Percentiles rank a stretch among this genome's conserved stretches.
These are phyloP conservation scores for Carex parvula DNA, from an alignment of 176 grass and related monocot genomes.

Conservation along the genomic window DNA sequence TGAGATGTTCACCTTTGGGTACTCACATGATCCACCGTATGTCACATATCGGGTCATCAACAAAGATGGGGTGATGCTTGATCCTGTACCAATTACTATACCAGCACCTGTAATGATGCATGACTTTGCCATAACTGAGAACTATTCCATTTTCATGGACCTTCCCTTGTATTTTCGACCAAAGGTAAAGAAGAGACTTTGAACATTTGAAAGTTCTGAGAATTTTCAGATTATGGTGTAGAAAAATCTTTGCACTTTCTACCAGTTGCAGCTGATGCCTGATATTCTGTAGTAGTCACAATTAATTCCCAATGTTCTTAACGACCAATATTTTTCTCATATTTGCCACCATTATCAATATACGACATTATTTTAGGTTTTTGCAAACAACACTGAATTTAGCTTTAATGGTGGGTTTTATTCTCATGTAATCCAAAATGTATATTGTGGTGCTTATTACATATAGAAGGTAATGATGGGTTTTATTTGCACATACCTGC, in stretches of 20 bases:
- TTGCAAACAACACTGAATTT: background rate
- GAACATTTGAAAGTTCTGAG: background rate
- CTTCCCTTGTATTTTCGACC: constrained; percentile 80
- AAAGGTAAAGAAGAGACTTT: constrained; percentile 44
- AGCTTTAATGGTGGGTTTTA: background rate
- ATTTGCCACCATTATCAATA: background rate
- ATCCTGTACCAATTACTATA: constrained; percentile 98
- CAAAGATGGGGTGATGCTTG: constrained; percentile 86
- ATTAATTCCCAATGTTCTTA: background rate
- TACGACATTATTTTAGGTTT: background rate
- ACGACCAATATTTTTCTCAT: background rate
- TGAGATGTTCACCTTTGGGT: constrained; percentile 99
- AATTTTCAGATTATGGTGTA: background rate
- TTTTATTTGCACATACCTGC: background rate
- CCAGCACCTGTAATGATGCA: constrained; percentile 96
- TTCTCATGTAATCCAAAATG: background rate
- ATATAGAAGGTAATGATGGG: background rate
- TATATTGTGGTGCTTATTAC: background rate
- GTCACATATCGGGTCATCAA: constrained; percentile 90
- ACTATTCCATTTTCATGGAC: constrained; percentile 97
- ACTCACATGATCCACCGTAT: constrained; percentile 80
- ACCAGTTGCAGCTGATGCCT: background rate
- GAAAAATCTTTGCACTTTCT: background rate
- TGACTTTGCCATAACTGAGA: constrained; percentile 96
- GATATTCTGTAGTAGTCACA: background rate